Evolutionary conservation across 495 filamentous ascomycete genomes (phyloP).

Genomic region (Baudoinia panamericana): DNA sequence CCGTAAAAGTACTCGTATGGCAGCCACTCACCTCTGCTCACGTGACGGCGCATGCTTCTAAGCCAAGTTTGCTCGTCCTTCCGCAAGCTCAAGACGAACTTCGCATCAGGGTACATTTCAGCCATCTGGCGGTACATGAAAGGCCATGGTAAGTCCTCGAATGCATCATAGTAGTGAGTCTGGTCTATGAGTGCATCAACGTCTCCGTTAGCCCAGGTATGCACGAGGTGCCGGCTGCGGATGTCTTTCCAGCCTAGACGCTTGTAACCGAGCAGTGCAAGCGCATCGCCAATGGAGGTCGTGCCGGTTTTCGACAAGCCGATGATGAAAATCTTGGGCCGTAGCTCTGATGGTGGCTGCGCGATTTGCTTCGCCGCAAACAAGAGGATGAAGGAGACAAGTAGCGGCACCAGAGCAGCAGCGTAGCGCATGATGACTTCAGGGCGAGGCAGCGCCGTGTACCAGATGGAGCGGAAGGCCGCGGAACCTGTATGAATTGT

Average conservation of each 20-base stretch:
- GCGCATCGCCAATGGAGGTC: constrained; percentile 13
- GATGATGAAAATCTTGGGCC: constrained; percentile 15
- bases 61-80: constrained; percentile 17
- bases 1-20: constrained; percentile 12
- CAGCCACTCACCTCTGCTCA: constrained; percentile 6
- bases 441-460: no score
- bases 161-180: constrained; percentile 14
- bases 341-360: constrained; percentile 6
- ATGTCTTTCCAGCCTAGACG: constrained; percentile 18
- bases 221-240: constrained; percentile 14
- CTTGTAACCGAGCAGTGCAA: constrained; percentile 12
- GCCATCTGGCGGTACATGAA: constrained; percentile 15
- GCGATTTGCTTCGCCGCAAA: constrained; percentile 10
- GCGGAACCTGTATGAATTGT: no score
- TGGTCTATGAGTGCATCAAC: constrained; percentile 9
- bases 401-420: constrained; percentile 3
- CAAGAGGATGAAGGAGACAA: constrained; percentile 5
- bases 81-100: constrained; percentile 12
- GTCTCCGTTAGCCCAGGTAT: constrained; percentile 13
- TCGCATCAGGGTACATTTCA: constrained; percentile 14
- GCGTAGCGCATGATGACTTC: constrained; percentile 11
- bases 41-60: constrained; percentile 9
- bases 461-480: no score
- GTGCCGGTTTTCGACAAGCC: constrained; percentile 17
- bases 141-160: constrained; percentile 16